Conservation (phyloP, 257 asterid genomes). For the Fraxinus excelsior region DNA sequence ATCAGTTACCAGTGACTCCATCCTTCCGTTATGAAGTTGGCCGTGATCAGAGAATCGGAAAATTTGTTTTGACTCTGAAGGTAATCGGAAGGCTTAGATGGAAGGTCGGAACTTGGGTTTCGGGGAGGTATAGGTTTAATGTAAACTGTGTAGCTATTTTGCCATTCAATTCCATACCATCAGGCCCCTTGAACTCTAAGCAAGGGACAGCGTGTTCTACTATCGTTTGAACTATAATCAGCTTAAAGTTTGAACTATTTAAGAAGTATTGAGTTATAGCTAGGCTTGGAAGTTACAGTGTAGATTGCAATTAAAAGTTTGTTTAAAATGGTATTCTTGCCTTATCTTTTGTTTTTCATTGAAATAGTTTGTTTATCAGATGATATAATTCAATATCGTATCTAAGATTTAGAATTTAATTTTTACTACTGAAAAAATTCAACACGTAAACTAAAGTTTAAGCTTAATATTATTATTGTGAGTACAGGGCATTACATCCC, state of each 20-base stretch:
- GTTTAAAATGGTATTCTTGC: not conserved
- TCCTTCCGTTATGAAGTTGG: constrained; percentile 65
- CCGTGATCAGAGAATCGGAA: constrained; percentile 59
- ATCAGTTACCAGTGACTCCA: constrained; percentile 65
- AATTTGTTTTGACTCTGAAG: constrained; percentile 48
- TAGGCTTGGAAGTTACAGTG: no score
- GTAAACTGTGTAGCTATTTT: constrained; percentile 64
- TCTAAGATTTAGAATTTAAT: no score
- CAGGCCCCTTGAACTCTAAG: constrained; percentile 56
- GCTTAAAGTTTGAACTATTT: not conserved
- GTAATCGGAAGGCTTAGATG: constrained; percentile 71
- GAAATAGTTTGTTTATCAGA: not conserved
- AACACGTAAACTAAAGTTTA: no score
- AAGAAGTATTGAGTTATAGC: not conserved
- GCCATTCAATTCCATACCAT: constrained; percentile 65
- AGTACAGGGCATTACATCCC: no score
- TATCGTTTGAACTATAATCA: constrained; percentile 39
- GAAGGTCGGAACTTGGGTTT: constrained; percentile 93
- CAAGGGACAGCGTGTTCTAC: constrained; percentile 83
- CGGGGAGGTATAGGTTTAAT: constrained; percentile 78
- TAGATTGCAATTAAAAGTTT: not conserved
- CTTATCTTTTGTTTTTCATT: not conserved
- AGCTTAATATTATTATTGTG: not conserved
- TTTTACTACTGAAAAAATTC: no score
- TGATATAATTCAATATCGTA: no score